A percentile compares a stretch with the other conserved stretches of the same genome.
These are phyloP conservation scores for Vitis hybrid DNA, from an alignment of 177 flowering plant species.

Conservation along the genomic window DNA sequence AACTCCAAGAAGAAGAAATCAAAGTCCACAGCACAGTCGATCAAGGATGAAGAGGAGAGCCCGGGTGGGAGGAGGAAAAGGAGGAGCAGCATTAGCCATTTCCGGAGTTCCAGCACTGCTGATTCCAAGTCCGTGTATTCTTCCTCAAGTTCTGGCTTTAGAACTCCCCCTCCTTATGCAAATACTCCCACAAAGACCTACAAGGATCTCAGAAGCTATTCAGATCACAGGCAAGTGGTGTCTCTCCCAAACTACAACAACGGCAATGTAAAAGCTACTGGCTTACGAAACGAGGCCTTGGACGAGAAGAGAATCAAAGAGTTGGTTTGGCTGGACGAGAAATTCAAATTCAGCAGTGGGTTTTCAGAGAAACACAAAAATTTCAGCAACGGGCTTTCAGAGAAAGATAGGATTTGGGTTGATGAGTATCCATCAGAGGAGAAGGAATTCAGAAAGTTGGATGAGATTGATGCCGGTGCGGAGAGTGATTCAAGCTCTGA, in stretches of 20 bases:
- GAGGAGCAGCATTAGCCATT: constrained; percentile 84
- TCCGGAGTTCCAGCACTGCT: constrained; percentile 32
- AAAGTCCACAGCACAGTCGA: constrained; percentile 35
- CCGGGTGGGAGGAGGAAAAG: constrained; percentile 62
- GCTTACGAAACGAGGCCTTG: constrained; percentile 8
- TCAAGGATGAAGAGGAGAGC: constrained; percentile 55
- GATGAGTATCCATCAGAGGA: constrained; percentile 22
- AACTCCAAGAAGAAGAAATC: constrained; percentile 75
- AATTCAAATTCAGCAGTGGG: constrained; percentile 26
- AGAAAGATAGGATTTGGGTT: constrained; percentile 28
- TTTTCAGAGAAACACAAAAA: constrained; percentile 23
- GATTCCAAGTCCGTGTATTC: constrained; percentile 45
- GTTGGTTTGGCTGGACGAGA: constrained; percentile 39
- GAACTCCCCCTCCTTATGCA: constrained; percentile 62
- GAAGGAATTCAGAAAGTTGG: constrained; percentile 28
- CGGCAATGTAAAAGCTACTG: constrained; percentile 18
- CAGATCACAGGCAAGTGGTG: constrained; percentile 36
- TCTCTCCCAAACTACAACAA: constrained; percentile 24
- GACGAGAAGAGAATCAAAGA: constrained; percentile 25
- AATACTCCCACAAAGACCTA: constrained; percentile 47
- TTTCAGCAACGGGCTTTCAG: constrained; percentile 1
- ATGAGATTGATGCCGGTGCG: constrained; percentile 53
- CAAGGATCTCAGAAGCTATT: constrained; percentile 38
- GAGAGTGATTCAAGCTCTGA: constrained; percentile 93
- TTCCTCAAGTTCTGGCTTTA: constrained; percentile 55